These are phyloP conservation scores for Globisporangium recalcitrans DNA, from an alignment of 352 stramenopile genomes.

Conservation along the genomic window DNA sequence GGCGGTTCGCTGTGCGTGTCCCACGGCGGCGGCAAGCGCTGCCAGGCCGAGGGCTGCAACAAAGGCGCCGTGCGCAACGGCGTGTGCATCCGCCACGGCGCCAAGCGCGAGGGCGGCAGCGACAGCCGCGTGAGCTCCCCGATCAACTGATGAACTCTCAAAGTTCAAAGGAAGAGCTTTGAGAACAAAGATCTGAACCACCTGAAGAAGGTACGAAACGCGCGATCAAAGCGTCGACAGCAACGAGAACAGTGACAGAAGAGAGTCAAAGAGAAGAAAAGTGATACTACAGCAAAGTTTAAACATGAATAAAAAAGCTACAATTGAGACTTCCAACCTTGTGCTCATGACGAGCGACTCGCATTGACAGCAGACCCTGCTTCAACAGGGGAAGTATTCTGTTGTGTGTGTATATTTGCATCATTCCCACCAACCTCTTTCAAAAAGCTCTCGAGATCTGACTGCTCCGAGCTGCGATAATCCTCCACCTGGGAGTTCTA, in stretches of 20 bases:
- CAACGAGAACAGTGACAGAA: background rate
- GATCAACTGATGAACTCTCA: conserved; percentile 11
- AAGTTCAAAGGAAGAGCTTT: background rate
- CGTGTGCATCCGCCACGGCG: conserved; percentile 83
- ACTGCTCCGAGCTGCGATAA: background rate
- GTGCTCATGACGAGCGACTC: background rate
- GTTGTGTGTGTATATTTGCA: background rate
- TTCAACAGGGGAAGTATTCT: too few relatives aligned
- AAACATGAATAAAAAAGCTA: background rate
- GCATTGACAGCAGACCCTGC: too few relatives aligned
- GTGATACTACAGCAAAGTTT: background rate
- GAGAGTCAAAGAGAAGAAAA: background rate
- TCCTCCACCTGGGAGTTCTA: background rate
- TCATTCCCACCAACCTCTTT: background rate
- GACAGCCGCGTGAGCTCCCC: conserved; percentile 15
- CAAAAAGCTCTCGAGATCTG: background rate
- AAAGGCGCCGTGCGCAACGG: conserved; percentile 80
- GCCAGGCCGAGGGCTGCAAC: conserved; percentile 69
- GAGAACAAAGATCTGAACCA: background rate
- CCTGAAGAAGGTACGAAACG: background rate
- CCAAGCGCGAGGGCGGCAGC: conserved; percentile 47
- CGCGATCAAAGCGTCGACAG: background rate
- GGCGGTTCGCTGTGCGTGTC: conserved; percentile 63
- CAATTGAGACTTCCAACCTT: background rate
- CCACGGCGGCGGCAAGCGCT: conserved; percentile 69